These are phyloP conservation scores for Fusarium cyanostomum DNA, from an alignment of 2,329 filamentous ascomycete genomes.

Conservation along the genomic window DNA sequence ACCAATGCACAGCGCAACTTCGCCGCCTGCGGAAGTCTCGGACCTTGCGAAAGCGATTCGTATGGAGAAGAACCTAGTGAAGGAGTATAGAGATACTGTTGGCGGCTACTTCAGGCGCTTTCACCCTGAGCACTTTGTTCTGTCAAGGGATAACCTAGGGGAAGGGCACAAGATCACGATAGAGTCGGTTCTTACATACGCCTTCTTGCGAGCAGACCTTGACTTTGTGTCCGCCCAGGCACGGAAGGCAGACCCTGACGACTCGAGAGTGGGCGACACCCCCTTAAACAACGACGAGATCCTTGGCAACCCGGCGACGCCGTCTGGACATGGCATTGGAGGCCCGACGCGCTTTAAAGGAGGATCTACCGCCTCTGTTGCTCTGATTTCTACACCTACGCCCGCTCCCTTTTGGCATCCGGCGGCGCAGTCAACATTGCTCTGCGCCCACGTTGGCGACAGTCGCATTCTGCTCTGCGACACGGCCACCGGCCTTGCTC, in stretches of 20 bases:
- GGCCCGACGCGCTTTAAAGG: slow-evolving; percentile 85
- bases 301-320: slow-evolving; percentile 68
- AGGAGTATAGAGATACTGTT: slow-evolving; percentile 82
- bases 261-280: slow-evolving; percentile 74
- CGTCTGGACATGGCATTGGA: slow-evolving; percentile 72
- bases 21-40: slow-evolving; percentile 61
- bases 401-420: slow-evolving; percentile 97
- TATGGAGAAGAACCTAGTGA: slow-evolving; percentile 76
- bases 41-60: slow-evolving; percentile 70
- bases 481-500: slow-evolving; percentile 80
- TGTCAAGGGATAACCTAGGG: slow-evolving; percentile 46
- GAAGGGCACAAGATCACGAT: slow-evolving; percentile 63
- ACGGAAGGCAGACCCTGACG: slow-evolving; percentile 77
- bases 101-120: slow-evolving; percentile 96
- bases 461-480: slow-evolving; percentile 91
- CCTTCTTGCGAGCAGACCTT: slow-evolving; percentile 91
- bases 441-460: slow-evolving; percentile 93
- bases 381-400: slow-evolving; percentile 90
- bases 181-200: slow-evolving; percentile 86
- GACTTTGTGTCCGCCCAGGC: slow-evolving; percentile 94
- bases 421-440: slow-evolving; percentile 80
- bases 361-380: slow-evolving; percentile 90
- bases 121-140: slow-evolving; percentile 77
- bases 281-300: slow-evolving; percentile 89
- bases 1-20: slow-evolving; percentile 51